These are phyloP conservation scores for Oenanthe javanica DNA, from an alignment of 140 eudicot genomes.

Conservation along the genomic window DNA sequence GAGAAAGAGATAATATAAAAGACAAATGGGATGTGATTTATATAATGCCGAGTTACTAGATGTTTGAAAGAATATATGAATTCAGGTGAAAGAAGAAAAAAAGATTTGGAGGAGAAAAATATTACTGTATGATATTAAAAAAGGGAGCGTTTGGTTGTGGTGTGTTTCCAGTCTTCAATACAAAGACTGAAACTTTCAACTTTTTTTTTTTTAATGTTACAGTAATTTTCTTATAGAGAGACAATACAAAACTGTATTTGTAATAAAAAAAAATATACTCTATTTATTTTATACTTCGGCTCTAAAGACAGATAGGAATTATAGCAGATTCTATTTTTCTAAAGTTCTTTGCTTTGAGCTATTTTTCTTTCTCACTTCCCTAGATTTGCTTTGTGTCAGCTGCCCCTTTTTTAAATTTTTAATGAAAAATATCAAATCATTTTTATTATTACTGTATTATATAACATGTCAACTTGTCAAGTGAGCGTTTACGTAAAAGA, in stretches of 20 bases:
- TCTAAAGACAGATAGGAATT: conserved; percentile 49
- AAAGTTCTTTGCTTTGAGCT: conserved; percentile 69
- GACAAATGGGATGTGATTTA: too few relatives aligned
- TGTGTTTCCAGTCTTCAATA: conserved; percentile 86
- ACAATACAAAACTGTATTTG: neutral
- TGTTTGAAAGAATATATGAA: too few relatives aligned
- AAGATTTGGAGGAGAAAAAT: too few relatives aligned
- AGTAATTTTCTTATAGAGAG: conserved; percentile 1
- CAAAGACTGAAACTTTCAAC: conserved; percentile 65
- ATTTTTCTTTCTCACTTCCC: conserved; percentile 87
- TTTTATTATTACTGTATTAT: too few relatives aligned
- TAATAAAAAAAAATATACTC: neutral
- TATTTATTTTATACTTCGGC: conserved; percentile 15
- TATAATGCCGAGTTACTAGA: too few relatives aligned
- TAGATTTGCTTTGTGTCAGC: conserved; percentile 72
- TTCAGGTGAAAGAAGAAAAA: too few relatives aligned
- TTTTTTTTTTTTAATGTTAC: conserved; percentile 15
- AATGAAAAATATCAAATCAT: too few relatives aligned
- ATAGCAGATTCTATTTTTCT: conserved; percentile 65
- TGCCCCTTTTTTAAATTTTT: conserved; percentile 16
- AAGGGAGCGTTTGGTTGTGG: too few relatives aligned
- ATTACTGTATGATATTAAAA: too few relatives aligned
- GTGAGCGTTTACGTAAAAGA: too few relatives aligned
- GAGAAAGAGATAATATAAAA: neutral
- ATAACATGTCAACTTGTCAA: too few relatives aligned